These are phyloP conservation scores for Fusarium odoratissimum DNA, from an alignment of 2,329 filamentous ascomycete genomes.

Conservation along the genomic window DNA sequence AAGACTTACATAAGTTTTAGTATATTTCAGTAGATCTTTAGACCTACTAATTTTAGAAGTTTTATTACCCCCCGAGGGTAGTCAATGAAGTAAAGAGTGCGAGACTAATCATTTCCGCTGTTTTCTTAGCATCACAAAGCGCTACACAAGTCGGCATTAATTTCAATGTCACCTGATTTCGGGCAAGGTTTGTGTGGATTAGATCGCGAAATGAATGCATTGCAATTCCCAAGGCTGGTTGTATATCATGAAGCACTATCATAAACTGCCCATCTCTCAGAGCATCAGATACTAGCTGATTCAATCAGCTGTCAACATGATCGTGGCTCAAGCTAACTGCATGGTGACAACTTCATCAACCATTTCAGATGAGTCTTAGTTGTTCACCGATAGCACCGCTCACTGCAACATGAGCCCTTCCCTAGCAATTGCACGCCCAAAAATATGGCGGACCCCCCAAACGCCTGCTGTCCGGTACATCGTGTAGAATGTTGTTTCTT, in stretches of 20 bases:
- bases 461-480: conserved; percentile 15
- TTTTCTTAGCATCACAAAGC: not conserved
- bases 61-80: not conserved
- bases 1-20: not conserved
- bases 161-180: not conserved
- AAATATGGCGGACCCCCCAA: conserved; percentile 18
- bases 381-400: conserved; percentile 11
- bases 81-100: not conserved
- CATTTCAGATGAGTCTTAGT: conserved; percentile 20
- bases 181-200: not conserved
- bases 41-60: not conserved
- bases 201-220: not conserved
- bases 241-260: conserved; percentile 32
- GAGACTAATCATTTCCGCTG: not conserved
- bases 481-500: conserved; percentile 19
- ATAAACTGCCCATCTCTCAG: conserved; percentile 38
- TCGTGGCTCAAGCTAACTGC: conserved; percentile 1
- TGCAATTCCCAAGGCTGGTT: conserved; percentile 24
- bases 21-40: not conserved
- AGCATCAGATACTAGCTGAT: conserved; percentile 15
- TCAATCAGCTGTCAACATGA: conserved; percentile 9
- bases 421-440: not conserved
- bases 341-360: conserved; percentile 21
- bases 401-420: not conserved
- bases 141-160: not conserved